phyloP scores from a whole-genome alignment of 2,329 filamentous ascomycete species.

The Aspergillus neoniger region DNA sequence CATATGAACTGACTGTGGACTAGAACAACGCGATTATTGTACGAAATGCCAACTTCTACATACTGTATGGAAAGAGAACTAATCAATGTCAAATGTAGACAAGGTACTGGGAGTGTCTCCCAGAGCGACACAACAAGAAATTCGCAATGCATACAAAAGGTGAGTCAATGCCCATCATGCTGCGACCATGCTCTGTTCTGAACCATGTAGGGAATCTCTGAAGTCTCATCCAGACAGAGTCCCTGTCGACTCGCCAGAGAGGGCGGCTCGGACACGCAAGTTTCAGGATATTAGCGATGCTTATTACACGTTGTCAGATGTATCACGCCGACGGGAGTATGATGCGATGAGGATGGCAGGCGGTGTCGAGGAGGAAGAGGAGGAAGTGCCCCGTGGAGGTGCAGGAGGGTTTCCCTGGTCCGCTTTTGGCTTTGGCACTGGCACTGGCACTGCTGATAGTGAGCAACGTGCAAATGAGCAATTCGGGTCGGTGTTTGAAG shows the following conservation, averaged over 20 bases:
- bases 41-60: constrained; percentile 19
- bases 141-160: constrained; percentile 95
- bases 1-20: constrained; percentile 5
- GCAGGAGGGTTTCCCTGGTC: constrained; percentile 73
- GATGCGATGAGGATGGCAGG: constrained; percentile 65
- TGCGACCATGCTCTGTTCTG: not conserved
- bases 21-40: constrained; percentile 46
- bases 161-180: constrained; percentile 35
- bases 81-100: constrained; percentile 53
- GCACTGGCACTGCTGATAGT: constrained; percentile 33
- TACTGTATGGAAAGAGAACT: not conserved
- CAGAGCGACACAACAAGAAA: constrained; percentile 75
- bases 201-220: constrained; percentile 68
- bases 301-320: constrained; percentile 87
- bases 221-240: constrained; percentile 95
- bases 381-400: constrained; percentile 50
- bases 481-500: constrained; percentile 84
- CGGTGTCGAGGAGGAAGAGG: constrained; percentile 51
- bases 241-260: constrained; percentile 78
- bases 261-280: constrained; percentile 74
- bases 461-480: constrained; percentile 63
- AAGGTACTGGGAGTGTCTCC: constrained; percentile 71
- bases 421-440: constrained; percentile 61
- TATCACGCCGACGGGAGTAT: constrained; percentile 76
- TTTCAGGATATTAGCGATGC: constrained; percentile 93